Evolutionary conservation across 225 moss, liverwort and hornwort species (phyloP).

Genomic region (Marchantia paleacea): DNA sequence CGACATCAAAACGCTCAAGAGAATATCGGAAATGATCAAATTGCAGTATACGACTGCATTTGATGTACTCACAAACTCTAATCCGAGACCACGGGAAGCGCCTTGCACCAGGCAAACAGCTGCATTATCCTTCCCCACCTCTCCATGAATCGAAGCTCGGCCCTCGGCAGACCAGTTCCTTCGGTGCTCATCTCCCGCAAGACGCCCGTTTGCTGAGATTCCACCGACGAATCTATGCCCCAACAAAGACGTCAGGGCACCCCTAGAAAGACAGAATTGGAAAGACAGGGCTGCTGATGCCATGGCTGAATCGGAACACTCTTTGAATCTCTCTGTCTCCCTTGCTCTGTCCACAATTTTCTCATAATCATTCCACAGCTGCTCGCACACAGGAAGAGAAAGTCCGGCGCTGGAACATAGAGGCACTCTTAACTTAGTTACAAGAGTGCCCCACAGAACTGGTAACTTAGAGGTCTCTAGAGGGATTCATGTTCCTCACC

Average conservation of each 20-base stretch:
- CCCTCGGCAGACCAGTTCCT: not conserved
- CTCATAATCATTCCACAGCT: not conserved
- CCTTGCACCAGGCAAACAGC: conserved; percentile 63
- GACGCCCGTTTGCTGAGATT: not conserved
- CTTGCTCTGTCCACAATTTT: not conserved
- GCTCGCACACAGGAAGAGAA: not conserved
- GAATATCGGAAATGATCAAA: not conserved
- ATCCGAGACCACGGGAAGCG: conserved; percentile 64
- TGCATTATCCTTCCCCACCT: not conserved
- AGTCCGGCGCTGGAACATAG: not conserved
- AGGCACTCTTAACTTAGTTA: not conserved
- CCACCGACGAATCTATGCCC: not conserved
- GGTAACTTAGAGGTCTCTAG: not conserved
- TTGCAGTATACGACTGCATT: not conserved
- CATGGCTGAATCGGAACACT: not conserved
- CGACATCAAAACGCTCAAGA: not conserved
- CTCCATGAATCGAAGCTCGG: conserved; percentile 22
- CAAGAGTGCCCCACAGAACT: not conserved
- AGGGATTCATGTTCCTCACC: not conserved
- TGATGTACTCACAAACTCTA: conserved; percentile 51
- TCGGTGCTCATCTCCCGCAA: not conserved
- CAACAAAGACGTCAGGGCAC: not conserved
- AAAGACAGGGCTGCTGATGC: conserved; percentile 7
- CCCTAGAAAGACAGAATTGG: not conserved
- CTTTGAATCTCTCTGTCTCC: not conserved